Evolutionary conservation across 169 alveolate genomes (phyloP).

Genomic region (Blepharisma undulans): DNA sequence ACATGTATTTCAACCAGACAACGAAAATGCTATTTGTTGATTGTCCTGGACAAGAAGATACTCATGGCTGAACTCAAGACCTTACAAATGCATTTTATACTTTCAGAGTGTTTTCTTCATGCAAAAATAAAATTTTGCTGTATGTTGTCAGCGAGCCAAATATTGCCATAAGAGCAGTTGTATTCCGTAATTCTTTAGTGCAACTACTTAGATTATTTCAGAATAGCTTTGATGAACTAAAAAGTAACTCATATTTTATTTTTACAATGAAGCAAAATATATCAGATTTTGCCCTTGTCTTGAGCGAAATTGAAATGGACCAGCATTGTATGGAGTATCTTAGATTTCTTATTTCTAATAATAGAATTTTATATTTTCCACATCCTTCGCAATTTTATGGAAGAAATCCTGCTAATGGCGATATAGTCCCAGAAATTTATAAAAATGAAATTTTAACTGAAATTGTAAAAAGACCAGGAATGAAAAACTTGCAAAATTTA

Average conservation of each 20-base stretch:
- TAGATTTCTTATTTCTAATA: neutral
- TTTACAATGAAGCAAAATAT: neutral
- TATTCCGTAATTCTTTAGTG: neutral
- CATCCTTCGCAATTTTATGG: neutral
- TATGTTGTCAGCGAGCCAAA: neutral
- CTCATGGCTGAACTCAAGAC: neutral
- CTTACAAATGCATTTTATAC: neutral
- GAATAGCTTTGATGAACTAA: too few relatives aligned
- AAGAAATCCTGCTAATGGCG: neutral
- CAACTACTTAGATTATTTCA: neutral
- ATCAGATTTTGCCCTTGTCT: neutral
- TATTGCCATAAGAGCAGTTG: neutral
- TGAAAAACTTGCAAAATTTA: neutral
- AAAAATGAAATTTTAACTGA: neutral
- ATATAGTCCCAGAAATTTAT: neutral
- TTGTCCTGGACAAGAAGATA: neutral
- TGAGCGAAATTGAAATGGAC: neutral
- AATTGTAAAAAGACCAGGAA: neutral
- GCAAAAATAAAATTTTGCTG: neutral
- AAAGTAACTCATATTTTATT: too few relatives aligned
- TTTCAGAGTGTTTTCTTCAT: neutral
- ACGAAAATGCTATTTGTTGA: neutral
- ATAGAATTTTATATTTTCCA: neutral
- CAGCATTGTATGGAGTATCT: neutral
- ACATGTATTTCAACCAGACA: neutral